Evolutionary conservation across 2,329 filamentous ascomycete species (phyloP).

Genomic region (Colletotrichum sp.): DNA sequence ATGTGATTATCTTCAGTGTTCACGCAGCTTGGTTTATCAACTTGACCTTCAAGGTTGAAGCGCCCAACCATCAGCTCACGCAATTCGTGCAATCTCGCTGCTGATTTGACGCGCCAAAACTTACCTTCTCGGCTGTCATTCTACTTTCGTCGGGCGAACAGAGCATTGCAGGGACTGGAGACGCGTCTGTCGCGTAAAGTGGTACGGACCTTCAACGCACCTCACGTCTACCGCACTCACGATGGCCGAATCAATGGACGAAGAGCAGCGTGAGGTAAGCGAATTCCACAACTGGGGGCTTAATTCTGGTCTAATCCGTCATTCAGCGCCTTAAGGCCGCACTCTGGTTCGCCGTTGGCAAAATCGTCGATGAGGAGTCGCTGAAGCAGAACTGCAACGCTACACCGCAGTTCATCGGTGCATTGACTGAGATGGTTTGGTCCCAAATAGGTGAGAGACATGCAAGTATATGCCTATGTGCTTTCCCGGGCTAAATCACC

Average conservation of each 20-base stretch:
- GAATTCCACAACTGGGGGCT: accelerated
- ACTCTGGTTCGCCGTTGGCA: slow-evolving; percentile 83
- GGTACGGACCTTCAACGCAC: background rate
- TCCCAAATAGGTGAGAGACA: slow-evolving; percentile 74
- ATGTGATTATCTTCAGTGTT: background rate
- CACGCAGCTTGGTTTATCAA: background rate
- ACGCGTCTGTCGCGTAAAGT: slow-evolving; percentile 23
- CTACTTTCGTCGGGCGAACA: background rate
- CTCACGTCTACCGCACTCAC: background rate
- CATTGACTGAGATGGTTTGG: slow-evolving; percentile 86
- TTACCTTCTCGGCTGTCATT: background rate
- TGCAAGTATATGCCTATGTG: background rate
- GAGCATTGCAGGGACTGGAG: background rate
- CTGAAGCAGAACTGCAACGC: slow-evolving; percentile 78
- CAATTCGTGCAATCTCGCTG: background rate
- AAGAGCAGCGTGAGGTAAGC: slow-evolving; percentile 42
- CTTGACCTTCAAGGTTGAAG: background rate
- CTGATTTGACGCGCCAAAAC: background rate
- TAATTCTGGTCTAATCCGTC: background rate
- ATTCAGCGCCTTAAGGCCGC: slow-evolving; percentile 79
- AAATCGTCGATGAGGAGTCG: slow-evolving; percentile 87
- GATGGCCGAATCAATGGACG: slow-evolving; percentile 37
- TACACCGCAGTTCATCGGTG: slow-evolving; percentile 89
- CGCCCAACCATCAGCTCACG: background rate
- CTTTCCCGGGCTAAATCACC: background rate